Base-by-base conservation (phyloP, 2,329 filamentous ascomycete genomes). In the Aspergillus amoenus region DNA sequence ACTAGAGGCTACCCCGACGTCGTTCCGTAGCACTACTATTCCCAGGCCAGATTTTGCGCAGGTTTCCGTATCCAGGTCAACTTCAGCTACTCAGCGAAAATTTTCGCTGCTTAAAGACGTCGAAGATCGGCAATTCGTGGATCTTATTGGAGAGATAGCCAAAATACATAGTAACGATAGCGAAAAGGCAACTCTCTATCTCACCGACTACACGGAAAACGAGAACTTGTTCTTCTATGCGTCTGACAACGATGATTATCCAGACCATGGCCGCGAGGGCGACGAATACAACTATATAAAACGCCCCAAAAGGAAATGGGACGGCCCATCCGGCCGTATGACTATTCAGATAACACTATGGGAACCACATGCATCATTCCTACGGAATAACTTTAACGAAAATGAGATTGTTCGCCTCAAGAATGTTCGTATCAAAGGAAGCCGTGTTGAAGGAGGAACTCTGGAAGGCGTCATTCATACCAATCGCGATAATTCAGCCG, bases 141-240 rank as follows among this genome's bases (percentile, higher is more conserved):
- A 96, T 68, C 69, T 95, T 1, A 77, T 90, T 17, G 91, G 84
- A 2, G 83, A 93, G 67, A 84, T 96, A 2, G 82, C 92, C 46
- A 86, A 82, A 62, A 76, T 81, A 0, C 84, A 78, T 62, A 67
- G 74, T 13, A 70, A 65, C 24, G 71, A 74, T 40, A 65, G 64
- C 45, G 79, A 82, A 24, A 82, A 74, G 56, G 73, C 83, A 12
- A 84, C 85, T 5, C 62, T 96, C 0, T 92, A 92, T 78, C 77
- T 96, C 17, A 89, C 90, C 0, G 93, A 97, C 72, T 96, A 93
- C 71, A 95, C 91, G 0, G 76, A 84, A 50, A 91, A 97, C 66
- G 67, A 78, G 0, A 58, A 67, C 1, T 86, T 97, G 57, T 87
- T 81, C 62, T 73, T 85, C 37, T 85, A 84, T 57, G 65, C 68